Base-by-base conservation (phyloP, 768 basidiomycete species). In the Tubosaeta sp. region DNA sequence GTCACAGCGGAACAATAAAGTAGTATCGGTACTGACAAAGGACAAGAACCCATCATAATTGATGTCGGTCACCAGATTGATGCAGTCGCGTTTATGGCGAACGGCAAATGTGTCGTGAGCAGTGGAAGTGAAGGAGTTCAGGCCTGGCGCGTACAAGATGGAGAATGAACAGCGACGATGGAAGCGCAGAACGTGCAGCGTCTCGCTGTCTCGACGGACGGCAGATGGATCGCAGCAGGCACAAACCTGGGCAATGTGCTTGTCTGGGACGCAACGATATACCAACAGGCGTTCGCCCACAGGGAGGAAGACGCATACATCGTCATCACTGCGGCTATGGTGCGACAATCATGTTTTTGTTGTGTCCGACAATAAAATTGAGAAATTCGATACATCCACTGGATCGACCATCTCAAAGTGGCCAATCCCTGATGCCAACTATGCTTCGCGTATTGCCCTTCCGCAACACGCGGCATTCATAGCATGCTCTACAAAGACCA, bases 71-170 rank as follows among this genome's bases (percentile, higher is more conserved):
- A 12, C 19, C 1, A 10, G 5, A 27, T 34, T 22, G 3, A 12
- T 0, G 37, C 26, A 4, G 29, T 35, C 17, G 6, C 31, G n/a
- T 56, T 44, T 12, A 9, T 51, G 12, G 13, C 42, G 6, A 9
- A 53, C 6, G 51, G 51, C 35, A 7, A 44, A 25, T 10, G 27
- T 3, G n/a, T 55, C 17, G 14, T 48, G 3, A 19, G 44, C 16
- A 51, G 46, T 16, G 19, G 29, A 2, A 1, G 3, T 2, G 10
- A 11, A 3, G 34, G 34, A 1, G 29, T 55, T 33, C 17, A 26
- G 5, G n/a, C 48, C 5, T 55, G 51, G 51, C 43, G 33, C 14
- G 43, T 53, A 32, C 26, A 41, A 25, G 46, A 53, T 19, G 47
- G 48, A 8, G 19, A 17, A 16, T 13, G 14, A 27, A 19, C 25